phyloP scores from a whole-genome alignment of 2,329 filamentous ascomycete genomes.

The Scytalidium sp. region DNA sequence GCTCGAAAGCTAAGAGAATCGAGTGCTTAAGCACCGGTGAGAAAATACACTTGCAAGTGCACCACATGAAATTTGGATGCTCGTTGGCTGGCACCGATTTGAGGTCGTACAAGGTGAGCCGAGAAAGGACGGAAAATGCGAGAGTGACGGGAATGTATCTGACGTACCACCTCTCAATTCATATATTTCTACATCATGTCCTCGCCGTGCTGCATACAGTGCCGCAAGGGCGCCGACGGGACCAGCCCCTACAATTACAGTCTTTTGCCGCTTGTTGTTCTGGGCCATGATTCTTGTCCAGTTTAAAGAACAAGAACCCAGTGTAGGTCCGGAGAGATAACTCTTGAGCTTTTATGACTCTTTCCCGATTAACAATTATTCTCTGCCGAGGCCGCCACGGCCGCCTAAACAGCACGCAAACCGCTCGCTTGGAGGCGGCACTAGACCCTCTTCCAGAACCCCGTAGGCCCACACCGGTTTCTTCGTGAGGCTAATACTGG shows the following conservation, averaged over 20 bases:
- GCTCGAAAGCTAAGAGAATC: too few relatives aligned
- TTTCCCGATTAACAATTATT: background rate
- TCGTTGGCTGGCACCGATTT: too few relatives aligned
- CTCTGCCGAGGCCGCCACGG: background rate
- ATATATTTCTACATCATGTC: conserved; percentile 89
- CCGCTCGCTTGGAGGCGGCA: too few relatives aligned
- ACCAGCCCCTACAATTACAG: conserved; percentile 84
- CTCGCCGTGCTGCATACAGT: conserved; percentile 85
- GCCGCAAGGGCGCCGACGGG: conserved; percentile 91
- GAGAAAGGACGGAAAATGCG: conserved; percentile 3
- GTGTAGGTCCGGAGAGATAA: background rate
- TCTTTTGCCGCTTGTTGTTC: conserved; percentile 30
- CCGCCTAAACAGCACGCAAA: background rate
- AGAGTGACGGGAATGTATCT: conserved; percentile 25
- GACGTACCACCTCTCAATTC: conserved; percentile 80
- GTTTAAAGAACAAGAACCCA: background rate
- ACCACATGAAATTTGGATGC: too few relatives aligned
- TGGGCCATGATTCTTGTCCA: background rate
- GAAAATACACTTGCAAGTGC: too few relatives aligned
- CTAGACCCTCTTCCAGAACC: too few relatives aligned
- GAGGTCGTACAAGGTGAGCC: too few relatives aligned
- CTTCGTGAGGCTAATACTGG: too few relatives aligned
- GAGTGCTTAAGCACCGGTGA: too few relatives aligned
- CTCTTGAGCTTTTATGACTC: background rate
- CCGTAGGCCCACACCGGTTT: too few relatives aligned